Evolutionary conservation across 371 early-diverging fungal species (phyloP), one percentile per base, ranked within the genome.

Genomic region (Capniomyces stellatus): DNA sequence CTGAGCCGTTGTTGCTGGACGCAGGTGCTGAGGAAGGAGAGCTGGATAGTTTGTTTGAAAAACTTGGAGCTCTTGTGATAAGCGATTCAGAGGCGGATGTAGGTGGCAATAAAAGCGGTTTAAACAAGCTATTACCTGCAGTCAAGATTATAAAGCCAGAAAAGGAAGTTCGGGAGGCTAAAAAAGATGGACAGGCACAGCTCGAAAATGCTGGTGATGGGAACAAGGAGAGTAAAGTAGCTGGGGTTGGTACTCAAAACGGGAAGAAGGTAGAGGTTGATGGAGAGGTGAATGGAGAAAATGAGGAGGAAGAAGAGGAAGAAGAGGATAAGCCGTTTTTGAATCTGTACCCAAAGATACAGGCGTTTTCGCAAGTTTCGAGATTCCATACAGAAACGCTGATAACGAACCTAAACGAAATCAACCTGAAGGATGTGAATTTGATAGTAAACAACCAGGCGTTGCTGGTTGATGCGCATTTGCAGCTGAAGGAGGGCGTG

Each of bases 401-500:
- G 1, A 81, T 79, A 21, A 83, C 88, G 4, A 15, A 49, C 28
- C 30, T 49, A 29, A 49, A 49, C 28, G 49, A 49, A 30, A 71
- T 71, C 15, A 83, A 85, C 59, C 67, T 91, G 19, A 76, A 76
- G 51, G 74, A 71, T 2, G 87, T 89, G 43, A 81, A 81, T 62
- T 68, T 89, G 18, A 71, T 73, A 2, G 71, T 91, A 35, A 75
- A 74, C 10, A 73, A 75, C 27, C 55, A 43, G 2, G 78, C 77
- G 15, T 44, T 87, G 10, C 61, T 87, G 19, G 72, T 73, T 12
- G 86, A 95, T 65, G 79, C 94, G 8, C 83, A 85, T 43, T 80
- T 97, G 62, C 94, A 95, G 78, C 79, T 97, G 63, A 97, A 94
- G 77, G 85, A 85, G 70, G 96, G 95, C 62, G 82, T 92, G 67